Evolutionary conservation across 768 basidiomycete genomes (phyloP), one percentile per base, ranked within the genome.

Genomic region (Agrocybe praecox): DNA sequence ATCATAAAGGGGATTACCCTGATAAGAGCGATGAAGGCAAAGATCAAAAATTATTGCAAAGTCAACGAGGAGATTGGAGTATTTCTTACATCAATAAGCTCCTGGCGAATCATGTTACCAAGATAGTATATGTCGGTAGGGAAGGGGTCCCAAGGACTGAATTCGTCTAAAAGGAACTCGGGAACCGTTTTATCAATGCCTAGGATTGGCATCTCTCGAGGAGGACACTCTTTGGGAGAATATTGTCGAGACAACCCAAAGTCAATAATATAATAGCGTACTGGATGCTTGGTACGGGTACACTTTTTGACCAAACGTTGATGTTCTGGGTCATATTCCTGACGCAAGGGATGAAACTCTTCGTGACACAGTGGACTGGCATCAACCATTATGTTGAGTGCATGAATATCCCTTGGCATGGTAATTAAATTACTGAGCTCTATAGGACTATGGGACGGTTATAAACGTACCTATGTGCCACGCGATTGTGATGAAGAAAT

Each of bases 91-190:
- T 65, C 44, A 0, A 72, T n/a, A 49, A 79, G 74, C n/a, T 73
- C 62, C 46, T 18, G 54, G 12, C 57, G 62, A 5, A 78, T 67
- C 8, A 72, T 19, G 45, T 80, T 80, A 0, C 78, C 79, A 0
- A 80, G 57, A 26, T 74, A 74, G 56, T 78, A 82, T 3, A 82
- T 65, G 32, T 82, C 81, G 0, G 72, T 74, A 0, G 72, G 64
- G 44, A 81, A 82, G 0, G 78, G 76, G 56, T 82, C 60, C 10
- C 68, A 63, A 0, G 65, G 18, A 6, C 49, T 48, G 5, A 47
- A 34, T 0, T 26, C n/a, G 22, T 58, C 21, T n/a, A n/a, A n/a
- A 36, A 19, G 22, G 19, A 50, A 42, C 24, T 58, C 55, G 12
- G 21, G 34, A 19, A 21, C 45, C 11, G 26, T 40, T 15, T 1